Conservation (phyloP, 495 filamentous ascomycete species). For the Clohesyomyces aquaticus region DNA sequence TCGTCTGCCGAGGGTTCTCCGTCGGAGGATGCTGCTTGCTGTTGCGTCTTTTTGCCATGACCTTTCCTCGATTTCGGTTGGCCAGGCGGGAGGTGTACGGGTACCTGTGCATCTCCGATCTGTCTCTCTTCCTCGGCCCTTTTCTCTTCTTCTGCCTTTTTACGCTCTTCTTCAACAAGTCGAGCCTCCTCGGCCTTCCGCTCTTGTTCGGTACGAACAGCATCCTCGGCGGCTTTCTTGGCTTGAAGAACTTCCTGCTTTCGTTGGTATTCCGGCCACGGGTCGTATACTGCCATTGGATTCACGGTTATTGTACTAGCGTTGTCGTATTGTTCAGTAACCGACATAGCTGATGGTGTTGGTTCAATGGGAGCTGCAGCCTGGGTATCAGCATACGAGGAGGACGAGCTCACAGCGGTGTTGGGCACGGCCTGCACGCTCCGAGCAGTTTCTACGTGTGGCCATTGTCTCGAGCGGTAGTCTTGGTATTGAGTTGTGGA, state of each 20-base stretch:
- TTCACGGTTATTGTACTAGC: conserved; percentile 44
- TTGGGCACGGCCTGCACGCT: neutral
- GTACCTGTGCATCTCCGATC: conserved; percentile 2
- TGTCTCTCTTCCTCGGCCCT: conserved; percentile 20
- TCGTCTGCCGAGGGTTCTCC: neutral
- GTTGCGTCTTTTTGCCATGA: conserved; percentile 14
- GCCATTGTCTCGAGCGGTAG: conserved; percentile 23
- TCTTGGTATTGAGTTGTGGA: conserved; percentile 30
- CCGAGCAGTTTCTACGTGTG: conserved; percentile 13
- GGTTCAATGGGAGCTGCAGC: conserved; percentile 17
- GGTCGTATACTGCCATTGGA: conserved; percentile 51
- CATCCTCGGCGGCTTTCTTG: conserved; percentile 35
- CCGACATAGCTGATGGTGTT: conserved; percentile 10
- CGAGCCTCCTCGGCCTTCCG: conserved; percentile 24
- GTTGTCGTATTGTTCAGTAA: conserved; percentile 34
- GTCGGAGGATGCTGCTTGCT: neutral
- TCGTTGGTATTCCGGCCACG: conserved; percentile 46
- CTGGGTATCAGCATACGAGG: conserved; percentile 29
- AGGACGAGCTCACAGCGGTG: conserved; percentile 8
- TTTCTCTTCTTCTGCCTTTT: conserved; percentile 36
- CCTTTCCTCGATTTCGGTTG: conserved; percentile 6
- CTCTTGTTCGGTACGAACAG: conserved; percentile 29
- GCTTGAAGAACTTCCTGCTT: conserved; percentile 31
- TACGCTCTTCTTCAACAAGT: conserved; percentile 17
- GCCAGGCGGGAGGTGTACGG: neutral